Evolutionary conservation across 2,329 filamentous ascomycete species (phyloP), one percentile per base, ranked within the genome.

Genomic region (Aspergillus hiratsukae): DNA sequence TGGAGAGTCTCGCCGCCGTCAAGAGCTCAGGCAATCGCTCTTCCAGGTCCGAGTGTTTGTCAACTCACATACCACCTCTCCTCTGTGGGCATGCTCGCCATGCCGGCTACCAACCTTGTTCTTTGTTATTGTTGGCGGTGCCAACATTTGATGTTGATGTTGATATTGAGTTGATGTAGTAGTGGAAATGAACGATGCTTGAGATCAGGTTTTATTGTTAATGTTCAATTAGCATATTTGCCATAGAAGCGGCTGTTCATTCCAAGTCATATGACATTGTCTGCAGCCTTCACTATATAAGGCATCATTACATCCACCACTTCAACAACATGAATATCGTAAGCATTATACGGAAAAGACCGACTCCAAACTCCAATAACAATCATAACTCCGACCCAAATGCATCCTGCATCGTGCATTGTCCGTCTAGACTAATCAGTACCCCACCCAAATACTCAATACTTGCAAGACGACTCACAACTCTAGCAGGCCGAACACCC

Each of bases 61-160:
- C 37, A 41, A 19, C 17, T 41, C 37, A 7, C 17, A 17, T 3
- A 41, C 37, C 17, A 41, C 48, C 51, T 17, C 11, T n/a, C 40
- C 21, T n/a, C 10, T 4, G 28, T 43, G 19, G 23, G 11, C 35
- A 11, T 17, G 4, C 35, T 37, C 23, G 23, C 23, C 23, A 23
- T 23, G 2, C 23, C 23, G 23, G 23, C 23, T 23, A 23, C 23
- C 23, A 23, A 23, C 23, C 23, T 27, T 27, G 25, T 27, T 27
- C 3, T 3, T 3, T 27, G 0, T 25, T 23, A 19, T 8, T 70
- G 64, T 25, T 82, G 80, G 0, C 62, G 59, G 11, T 69, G 69
- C 1, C 5, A 27, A 27, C 25, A 4, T 27, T 27, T 27, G 25
- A 27, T 27, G 25, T 27, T 27, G 25, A 27, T 27, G 25, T 27